Percentiles rank a stretch among this genome's conserved stretches.
Evolutionary conservation across 331 rosid species (phyloP).

Genomic region (Malus hybrid): DNA sequence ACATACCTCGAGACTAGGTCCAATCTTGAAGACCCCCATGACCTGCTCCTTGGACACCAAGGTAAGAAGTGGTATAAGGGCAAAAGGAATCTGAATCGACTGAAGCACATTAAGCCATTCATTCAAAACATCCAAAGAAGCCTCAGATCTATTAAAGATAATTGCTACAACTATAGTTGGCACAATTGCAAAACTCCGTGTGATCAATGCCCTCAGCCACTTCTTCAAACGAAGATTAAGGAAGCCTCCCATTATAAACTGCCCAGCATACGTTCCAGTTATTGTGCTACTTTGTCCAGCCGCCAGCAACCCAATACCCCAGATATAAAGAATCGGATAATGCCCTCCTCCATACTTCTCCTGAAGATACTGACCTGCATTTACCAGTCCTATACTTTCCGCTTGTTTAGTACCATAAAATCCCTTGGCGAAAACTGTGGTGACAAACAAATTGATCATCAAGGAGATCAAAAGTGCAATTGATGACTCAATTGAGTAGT

Average conservation of each 20-base stretch:
- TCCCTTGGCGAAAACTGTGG: slow-evolving; percentile 75
- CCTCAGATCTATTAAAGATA: slow-evolving; percentile 67
- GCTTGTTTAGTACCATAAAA: slow-evolving; percentile 66
- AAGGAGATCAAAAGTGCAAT: slow-evolving; percentile 65
- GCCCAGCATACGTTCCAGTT: slow-evolving; percentile 89
- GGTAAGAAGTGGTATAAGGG: slow-evolving; percentile 79
- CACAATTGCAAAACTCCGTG: slow-evolving; percentile 77
- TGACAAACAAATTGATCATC: slow-evolving; percentile 69
- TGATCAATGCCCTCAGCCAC: slow-evolving; percentile 83
- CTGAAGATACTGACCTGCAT: slow-evolving; percentile 79
- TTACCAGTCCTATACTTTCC: slow-evolving; percentile 61
- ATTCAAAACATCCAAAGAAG: slow-evolving; percentile 62
- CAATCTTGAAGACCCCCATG: slow-evolving; percentile 78
- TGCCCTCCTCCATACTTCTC: slow-evolving; percentile 74
- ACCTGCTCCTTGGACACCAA: slow-evolving; percentile 71
- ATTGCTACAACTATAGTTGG: slow-evolving; percentile 76
- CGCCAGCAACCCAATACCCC: slow-evolving; percentile 85
- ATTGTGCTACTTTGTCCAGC: slow-evolving; percentile 92
- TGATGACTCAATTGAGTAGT: slow-evolving; percentile 72
- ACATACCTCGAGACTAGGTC: slow-evolving; percentile 64
- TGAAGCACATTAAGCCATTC: slow-evolving; percentile 95
- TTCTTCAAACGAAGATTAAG: slow-evolving; percentile 81
- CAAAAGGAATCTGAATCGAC: slow-evolving; percentile 87
- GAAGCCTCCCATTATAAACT: slow-evolving; percentile 90
- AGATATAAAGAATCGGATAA: slow-evolving; percentile 81